Evolutionary conservation across 768 basidiomycete genomes (phyloP).

Genomic region (Rhodotorula diobovata): DNA sequence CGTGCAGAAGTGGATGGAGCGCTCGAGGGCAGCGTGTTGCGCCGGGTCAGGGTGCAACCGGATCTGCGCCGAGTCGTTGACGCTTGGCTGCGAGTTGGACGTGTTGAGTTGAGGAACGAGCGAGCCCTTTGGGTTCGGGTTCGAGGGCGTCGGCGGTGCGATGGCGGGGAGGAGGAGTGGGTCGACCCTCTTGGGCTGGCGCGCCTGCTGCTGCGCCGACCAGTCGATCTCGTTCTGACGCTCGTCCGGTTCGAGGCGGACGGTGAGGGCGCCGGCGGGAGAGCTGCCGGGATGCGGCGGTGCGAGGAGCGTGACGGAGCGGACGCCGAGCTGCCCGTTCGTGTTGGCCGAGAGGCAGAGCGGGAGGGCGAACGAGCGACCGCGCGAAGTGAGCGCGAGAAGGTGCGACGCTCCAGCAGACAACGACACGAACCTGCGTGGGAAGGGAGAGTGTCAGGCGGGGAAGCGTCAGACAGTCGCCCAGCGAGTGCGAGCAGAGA

Average conservation of each 20-base stretch:
- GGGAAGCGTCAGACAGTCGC: background rate
- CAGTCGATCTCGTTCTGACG: constrained; percentile 25
- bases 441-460: accelerated
- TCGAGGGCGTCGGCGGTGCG: background rate
- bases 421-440: constrained; percentile 63
- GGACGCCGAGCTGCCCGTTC: constrained; percentile 76
- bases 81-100: constrained; percentile 41
- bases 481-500: too few relatives aligned
- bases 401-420: constrained; percentile 63
- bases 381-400: constrained; percentile 52
- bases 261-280: constrained; percentile 37
- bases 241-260: constrained; percentile 33
- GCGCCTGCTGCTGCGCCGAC: constrained; percentile 42
- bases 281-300: constrained; percentile 21
- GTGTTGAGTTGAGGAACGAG: constrained; percentile 35
- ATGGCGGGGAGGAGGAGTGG: constrained; percentile 8
- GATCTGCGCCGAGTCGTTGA: background rate
- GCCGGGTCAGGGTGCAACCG: constrained; percentile 43
- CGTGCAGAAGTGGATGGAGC: constrained; percentile 62
- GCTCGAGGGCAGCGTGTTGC: constrained; percentile 23
- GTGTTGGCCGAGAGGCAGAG: constrained; percentile 69
- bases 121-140: constrained; percentile 43
- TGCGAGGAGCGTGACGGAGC: constrained; percentile 55
- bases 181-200: constrained; percentile 59
- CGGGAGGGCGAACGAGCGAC: constrained; percentile 74